Evolutionary conservation across 2,329 filamentous ascomycete genomes (phyloP), one percentile per base, ranked within the genome.

Genomic region (Colletotrichum limetticola): DNA sequence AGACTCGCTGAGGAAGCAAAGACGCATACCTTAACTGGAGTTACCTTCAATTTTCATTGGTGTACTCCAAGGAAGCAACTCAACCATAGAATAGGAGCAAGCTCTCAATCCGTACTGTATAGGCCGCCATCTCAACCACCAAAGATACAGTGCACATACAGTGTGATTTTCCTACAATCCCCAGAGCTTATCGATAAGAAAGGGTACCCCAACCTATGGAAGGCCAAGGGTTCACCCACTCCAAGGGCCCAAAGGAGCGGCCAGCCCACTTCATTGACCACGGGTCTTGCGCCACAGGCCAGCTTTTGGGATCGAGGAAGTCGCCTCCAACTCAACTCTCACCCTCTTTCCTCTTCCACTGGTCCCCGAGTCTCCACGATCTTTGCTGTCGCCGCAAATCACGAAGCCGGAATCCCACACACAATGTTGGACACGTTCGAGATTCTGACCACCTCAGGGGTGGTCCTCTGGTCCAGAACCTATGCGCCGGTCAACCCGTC

Each of bases 351-450:
- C n/a, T 16, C 5, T 14, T 58, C 26, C 26, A 9, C 32, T 35
- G 46, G 46, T 61, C 28, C 46, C 53, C 49, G 32, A 52, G 14
- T 57, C 32, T 19, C 46, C 30, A 49, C 49, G 37, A 65, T 61
- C 56, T 35, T 28, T n/a, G 26, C 22, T 35, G 49, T 60, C 71
- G 60, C 42, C 49, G 60, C 14, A 49, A 58, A 7, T 14, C 56
- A 32, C 60, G 55, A 46, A 60, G 35, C 9, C 6, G 28, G 64
- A 70, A 46, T 22, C 42, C 11, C 32, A 16, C 28, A 52, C 42
- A 24, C 77, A 71, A 98, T 98, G 96, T 86, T 99, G 84, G 97
- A 99, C 86, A 93, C 94, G 19, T 99, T 99, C 82, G 96, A 99
- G 84, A 97, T 99, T 76, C 85, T 99, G 74, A 98, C 96, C 74